A percentile compares a stretch with the other conserved stretches of the same genome.
Evolutionary conservation across 345 rosid genomes (phyloP).

Genomic region (Aurinia saxatilis): DNA sequence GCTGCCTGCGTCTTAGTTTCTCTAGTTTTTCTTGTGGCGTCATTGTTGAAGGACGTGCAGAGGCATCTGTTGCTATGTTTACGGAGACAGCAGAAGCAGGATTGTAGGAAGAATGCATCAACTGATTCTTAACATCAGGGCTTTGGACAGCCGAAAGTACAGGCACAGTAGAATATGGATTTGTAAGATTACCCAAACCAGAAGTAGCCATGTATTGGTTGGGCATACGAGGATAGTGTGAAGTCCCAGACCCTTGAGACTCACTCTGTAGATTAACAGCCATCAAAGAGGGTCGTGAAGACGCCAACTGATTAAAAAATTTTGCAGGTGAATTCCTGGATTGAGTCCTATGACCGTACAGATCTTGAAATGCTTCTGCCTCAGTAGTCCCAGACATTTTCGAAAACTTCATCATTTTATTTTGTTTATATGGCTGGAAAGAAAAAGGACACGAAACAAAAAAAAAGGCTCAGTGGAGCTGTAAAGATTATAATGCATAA

Average conservation of each 20-base stretch:
- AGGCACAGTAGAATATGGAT: conserved; percentile 51
- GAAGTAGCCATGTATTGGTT: conserved; percentile 42
- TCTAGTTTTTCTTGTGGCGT: conserved; percentile 93
- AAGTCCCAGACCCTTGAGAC: conserved; percentile 41
- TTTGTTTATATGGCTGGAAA: conserved; percentile 48
- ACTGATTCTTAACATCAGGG: conserved; percentile 40
- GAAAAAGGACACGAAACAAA: neutral
- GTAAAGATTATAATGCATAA: neutral
- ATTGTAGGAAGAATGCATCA: conserved; percentile 45
- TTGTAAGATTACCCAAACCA: conserved; percentile 41
- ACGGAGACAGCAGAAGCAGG: conserved; percentile 33
- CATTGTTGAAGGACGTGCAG: conserved; percentile 56
- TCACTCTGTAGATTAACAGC: conserved; percentile 44
- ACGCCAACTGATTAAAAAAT: conserved; percentile 35
- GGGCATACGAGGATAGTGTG: conserved; percentile 43
- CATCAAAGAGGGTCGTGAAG: conserved; percentile 34
- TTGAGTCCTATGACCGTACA: conserved; percentile 39
- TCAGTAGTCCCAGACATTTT: conserved; percentile 39
- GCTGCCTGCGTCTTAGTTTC: conserved; percentile 85
- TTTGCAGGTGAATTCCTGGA: conserved; percentile 29
- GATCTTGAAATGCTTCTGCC: conserved; percentile 31
- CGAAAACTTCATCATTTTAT: conserved; percentile 38
- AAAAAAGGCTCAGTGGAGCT: neutral
- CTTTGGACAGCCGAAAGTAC: conserved; percentile 40
- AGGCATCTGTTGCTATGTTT: conserved; percentile 36